Percentiles rank a stretch among this genome's conserved stretches.
Conservation (phyloP, 805 yeast species). For the Metschnikowia rubicola region DNA sequence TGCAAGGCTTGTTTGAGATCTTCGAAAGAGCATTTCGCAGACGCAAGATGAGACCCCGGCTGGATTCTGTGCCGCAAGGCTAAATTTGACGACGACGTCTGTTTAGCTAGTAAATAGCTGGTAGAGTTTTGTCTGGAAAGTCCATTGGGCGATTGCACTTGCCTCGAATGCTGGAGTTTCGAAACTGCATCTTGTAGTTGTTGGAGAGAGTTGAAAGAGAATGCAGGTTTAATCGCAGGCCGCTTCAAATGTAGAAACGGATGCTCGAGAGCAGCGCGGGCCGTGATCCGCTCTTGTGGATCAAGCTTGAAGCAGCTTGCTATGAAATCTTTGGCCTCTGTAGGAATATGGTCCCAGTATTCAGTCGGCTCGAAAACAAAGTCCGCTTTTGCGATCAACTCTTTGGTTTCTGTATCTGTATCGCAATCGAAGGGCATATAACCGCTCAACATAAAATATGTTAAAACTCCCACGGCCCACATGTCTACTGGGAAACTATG, state of each 20-base stretch:
- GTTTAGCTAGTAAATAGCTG: neutral
- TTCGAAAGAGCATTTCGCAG: slow-evolving; percentile 8
- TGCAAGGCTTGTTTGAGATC: slow-evolving; percentile 8
- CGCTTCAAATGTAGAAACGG: slow-evolving; percentile 27
- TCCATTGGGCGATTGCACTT: neutral
- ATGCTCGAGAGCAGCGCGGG: slow-evolving; percentile 43
- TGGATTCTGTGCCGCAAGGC: neutral
- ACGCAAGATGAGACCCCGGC: slow-evolving; percentile 1
- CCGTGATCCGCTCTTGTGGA: slow-evolving; percentile 44
- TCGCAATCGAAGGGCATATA: slow-evolving; percentile 79
- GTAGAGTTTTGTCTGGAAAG: slow-evolving; percentile 1
- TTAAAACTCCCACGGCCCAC: slow-evolving; percentile 74
- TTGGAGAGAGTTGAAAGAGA: slow-evolving; percentile 13
- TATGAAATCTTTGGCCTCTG: slow-evolving; percentile 58
- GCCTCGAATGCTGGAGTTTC: slow-evolving; percentile 14
- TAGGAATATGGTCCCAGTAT: slow-evolving; percentile 50
- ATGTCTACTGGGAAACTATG: slow-evolving; percentile 62
- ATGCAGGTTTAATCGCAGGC: slow-evolving; percentile 6
- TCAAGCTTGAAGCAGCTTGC: slow-evolving; percentile 48
- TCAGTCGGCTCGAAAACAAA: slow-evolving; percentile 59
- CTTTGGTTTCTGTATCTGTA: slow-evolving; percentile 60
- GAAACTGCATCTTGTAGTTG: slow-evolving; percentile 16
- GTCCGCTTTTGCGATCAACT: slow-evolving; percentile 58
- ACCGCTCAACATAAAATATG: slow-evolving; percentile 68
- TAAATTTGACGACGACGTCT: slow-evolving; percentile 1